phyloP scores from a whole-genome alignment of 331 rosid genomes.

The Malus hybrid region DNA sequence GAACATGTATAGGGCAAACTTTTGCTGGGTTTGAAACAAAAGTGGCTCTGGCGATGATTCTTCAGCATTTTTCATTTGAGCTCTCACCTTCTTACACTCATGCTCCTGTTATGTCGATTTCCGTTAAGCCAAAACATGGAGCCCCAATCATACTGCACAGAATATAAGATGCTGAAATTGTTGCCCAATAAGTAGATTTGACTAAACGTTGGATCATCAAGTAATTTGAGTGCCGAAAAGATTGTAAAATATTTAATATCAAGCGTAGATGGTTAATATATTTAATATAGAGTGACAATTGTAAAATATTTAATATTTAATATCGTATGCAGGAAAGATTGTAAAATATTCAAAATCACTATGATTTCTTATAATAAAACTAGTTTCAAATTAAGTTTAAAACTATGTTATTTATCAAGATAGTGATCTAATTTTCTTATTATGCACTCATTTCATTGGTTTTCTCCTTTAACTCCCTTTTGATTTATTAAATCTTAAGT shows the following conservation, averaged over 20 bases:
- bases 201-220: background rate
- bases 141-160: constrained; percentile 30
- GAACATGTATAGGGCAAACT: constrained; percentile 35
- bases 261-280: too few relatives aligned
- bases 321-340: too few relatives aligned
- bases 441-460: too few relatives aligned
- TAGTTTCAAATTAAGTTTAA: background rate
- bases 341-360: background rate
- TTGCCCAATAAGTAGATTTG: background rate
- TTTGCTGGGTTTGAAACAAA: constrained; percentile 38
- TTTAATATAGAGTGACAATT: too few relatives aligned
- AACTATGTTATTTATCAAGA: background rate
- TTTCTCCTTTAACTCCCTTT: too few relatives aligned
- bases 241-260: too few relatives aligned
- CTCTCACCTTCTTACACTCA: constrained; percentile 45
- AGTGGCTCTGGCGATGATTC: constrained; percentile 30
- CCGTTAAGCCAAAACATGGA: constrained; percentile 34
- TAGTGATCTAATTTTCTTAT: too few relatives aligned
- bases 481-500: too few relatives aligned
- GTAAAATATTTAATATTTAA: too few relatives aligned
- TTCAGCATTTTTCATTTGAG: constrained; percentile 37
- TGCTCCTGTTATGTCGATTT: constrained; percentile 17
- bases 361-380: background rate
- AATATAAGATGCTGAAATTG: background rate
- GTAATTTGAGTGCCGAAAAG: background rate